phyloP scores from a whole-genome alignment of 805 yeast genomes.

The Lipomyces mesembrius region DNA sequence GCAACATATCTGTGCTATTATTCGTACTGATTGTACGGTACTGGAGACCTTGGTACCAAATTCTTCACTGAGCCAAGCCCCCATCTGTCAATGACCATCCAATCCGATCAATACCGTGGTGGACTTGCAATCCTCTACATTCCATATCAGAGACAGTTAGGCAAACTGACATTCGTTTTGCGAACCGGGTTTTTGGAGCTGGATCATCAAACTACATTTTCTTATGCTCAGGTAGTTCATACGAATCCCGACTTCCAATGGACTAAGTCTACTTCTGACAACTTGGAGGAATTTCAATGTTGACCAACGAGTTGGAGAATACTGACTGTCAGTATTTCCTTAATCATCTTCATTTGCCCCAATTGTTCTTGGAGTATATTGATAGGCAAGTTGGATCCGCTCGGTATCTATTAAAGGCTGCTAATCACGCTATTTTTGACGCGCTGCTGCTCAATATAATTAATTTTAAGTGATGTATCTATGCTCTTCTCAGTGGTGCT shows the following conservation, averaged over 20 bases:
- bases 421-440: slow-evolving; percentile 39
- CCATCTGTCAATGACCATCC: no score
- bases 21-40: no score
- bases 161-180: slow-evolving; percentile 10
- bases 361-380: slow-evolving; percentile 25
- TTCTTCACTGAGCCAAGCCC: no score
- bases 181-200: slow-evolving; percentile 35
- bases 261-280: background rate
- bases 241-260: slow-evolving; percentile 10
- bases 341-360: slow-evolving; percentile 24
- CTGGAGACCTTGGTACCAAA: no score
- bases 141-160: no score
- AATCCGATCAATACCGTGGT: no score
- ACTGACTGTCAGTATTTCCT: slow-evolving; percentile 9
- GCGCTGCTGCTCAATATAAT: slow-evolving; percentile 18
- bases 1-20: no score
- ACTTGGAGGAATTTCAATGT: slow-evolving; percentile 11
- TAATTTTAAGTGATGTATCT: slow-evolving; percentile 19
- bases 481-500: background rate
- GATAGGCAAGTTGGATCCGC: background rate
- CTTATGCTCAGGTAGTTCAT: slow-evolving; percentile 36
- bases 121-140: no score
- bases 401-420: slow-evolving; percentile 20
- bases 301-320: background rate
- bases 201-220: slow-evolving; percentile 4